Conservation (phyloP, 1,139 yeast species). For the Citeromyces hawaiiensis region DNA sequence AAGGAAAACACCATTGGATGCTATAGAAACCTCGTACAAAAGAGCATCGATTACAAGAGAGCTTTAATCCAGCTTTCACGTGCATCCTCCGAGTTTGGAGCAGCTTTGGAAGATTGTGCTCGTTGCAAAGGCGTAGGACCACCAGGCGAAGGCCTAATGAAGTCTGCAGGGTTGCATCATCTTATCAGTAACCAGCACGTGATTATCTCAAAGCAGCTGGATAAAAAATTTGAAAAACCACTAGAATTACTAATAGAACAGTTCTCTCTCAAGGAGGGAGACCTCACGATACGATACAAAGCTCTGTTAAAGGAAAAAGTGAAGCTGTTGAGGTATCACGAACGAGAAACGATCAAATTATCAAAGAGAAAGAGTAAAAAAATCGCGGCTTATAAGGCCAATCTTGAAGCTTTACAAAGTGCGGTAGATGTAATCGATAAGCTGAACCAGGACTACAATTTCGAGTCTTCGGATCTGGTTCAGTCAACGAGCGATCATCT, state of each 20-base stretch:
- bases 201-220: conserved; percentile 46
- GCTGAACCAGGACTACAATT: conserved; percentile 62
- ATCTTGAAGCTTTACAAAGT: conserved; percentile 50
- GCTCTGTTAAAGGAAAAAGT: conserved; percentile 36
- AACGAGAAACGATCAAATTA: conserved; percentile 39
- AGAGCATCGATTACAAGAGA: conserved; percentile 37
- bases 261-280: conserved; percentile 24
- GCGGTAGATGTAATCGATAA: conserved; percentile 72
- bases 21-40: conserved; percentile 31
- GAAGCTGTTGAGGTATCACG: conserved; percentile 35
- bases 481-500: conserved; percentile 44
- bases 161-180: conserved; percentile 71
- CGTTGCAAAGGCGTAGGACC: conserved; percentile 52
- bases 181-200: conserved; percentile 70
- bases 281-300: conserved; percentile 41
- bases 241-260: conserved; percentile 26
- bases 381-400: conserved; percentile 48
- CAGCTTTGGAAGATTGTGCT: conserved; percentile 57
- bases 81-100: conserved; percentile 66
- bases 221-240: conserved; percentile 42
- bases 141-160: conserved; percentile 52
- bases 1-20: conserved; percentile 32
- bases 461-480: conserved; percentile 42
- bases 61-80: conserved; percentile 37
- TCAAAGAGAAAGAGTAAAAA: conserved; percentile 46